These are phyloP conservation scores for Pyrus bretschneideri DNA, from an alignment of 306 rosid genomes.

Conservation along the genomic window DNA sequence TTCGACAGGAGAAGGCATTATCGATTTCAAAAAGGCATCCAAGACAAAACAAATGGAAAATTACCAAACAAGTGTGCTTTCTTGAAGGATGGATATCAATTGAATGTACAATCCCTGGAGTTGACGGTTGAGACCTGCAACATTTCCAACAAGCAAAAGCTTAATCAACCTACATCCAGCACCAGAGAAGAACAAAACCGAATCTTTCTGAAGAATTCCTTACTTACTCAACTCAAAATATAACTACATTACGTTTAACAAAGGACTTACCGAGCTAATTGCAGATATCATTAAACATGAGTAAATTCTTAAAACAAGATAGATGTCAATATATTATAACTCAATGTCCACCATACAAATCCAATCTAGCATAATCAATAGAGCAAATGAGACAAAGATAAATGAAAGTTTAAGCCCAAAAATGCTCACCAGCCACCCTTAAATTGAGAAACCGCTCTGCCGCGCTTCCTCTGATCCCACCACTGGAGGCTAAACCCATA, in stretches of 20 bases:
- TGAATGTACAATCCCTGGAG: slow-evolving; percentile 79
- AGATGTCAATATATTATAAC: neutral
- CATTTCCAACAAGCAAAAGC: slow-evolving; percentile 17
- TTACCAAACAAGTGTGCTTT: slow-evolving; percentile 86
- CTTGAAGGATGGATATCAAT: slow-evolving; percentile 86
- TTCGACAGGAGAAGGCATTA: neutral
- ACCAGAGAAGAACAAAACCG: neutral
- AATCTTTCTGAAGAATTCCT: neutral
- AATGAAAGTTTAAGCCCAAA: neutral
- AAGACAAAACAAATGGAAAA: slow-evolving; percentile 5
- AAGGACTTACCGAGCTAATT: neutral
- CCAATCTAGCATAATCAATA: neutral
- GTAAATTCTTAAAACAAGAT: neutral
- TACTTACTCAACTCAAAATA: neutral
- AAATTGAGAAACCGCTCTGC: slow-evolving; percentile 78
- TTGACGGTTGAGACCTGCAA: slow-evolving; percentile 58
- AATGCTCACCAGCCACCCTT: slow-evolving; percentile 72
- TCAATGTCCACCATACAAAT: neutral
- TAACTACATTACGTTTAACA: neutral
- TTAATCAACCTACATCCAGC: neutral
- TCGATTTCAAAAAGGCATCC: neutral
- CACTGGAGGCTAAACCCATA: slow-evolving; percentile 80
- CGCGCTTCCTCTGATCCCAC: slow-evolving; percentile 92
- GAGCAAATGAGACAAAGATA: neutral
- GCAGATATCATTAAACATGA: neutral